Evolutionary conservation across 768 basidiomycete genomes (phyloP).

Genomic region (Phlegmacium glaucopus): DNA sequence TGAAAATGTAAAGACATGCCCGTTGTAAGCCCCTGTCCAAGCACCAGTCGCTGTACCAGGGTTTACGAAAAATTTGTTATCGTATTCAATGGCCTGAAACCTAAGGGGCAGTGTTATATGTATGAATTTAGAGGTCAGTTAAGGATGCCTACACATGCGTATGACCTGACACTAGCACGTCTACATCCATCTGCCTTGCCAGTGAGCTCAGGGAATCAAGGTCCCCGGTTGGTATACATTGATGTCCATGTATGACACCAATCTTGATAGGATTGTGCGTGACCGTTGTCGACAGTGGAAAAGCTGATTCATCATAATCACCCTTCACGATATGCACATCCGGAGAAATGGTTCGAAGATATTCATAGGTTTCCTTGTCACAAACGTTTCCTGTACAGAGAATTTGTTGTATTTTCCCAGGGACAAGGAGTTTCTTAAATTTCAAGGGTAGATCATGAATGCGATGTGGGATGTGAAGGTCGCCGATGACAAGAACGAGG

Average conservation of each 20-base stretch:
- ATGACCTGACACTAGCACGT: constrained; percentile 90
- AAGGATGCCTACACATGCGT: constrained; percentile 71
- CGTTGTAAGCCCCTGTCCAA: constrained; percentile 76
- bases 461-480: constrained; percentile 93
- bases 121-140: not conserved
- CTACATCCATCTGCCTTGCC: constrained; percentile 96
- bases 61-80: constrained; percentile 91
- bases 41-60: constrained; percentile 95
- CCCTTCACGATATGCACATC: constrained; percentile 92
- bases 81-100: constrained; percentile 92
- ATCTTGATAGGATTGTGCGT: constrained; percentile 84
- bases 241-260: constrained; percentile 92
- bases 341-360: constrained; percentile 88
- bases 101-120: constrained; percentile 31
- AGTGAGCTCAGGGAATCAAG: constrained; percentile 85
- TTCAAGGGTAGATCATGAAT: constrained; percentile 89
- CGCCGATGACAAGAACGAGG: constrained; percentile 94
- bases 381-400: constrained; percentile 97
- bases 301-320: constrained; percentile 88
- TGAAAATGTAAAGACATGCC: constrained; percentile 36
- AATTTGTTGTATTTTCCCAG: constrained; percentile 97
- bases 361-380: constrained; percentile 97
- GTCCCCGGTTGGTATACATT: constrained; percentile 89
- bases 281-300: constrained; percentile 79
- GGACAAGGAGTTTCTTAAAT: constrained; percentile 94